These are phyloP conservation scores for Syncephalastrum monosporum DNA, from an alignment of 371 early-diverging fungal species.

Conservation along the genomic window DNA sequence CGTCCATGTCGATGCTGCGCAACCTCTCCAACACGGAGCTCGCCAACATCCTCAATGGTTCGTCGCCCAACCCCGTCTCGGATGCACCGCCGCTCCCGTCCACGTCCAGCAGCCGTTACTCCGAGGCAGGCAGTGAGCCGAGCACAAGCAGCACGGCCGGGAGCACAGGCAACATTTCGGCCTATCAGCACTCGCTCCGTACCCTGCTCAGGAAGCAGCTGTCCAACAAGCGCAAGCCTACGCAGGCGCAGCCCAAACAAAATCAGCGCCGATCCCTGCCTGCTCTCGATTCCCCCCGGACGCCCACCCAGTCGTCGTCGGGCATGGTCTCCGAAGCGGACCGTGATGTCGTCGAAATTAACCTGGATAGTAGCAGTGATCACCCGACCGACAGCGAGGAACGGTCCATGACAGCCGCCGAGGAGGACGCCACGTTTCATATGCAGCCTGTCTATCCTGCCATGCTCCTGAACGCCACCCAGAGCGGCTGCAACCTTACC, in stretches of 20 bases:
- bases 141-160: conserved; percentile 5
- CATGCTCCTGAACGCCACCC: conserved; percentile 15
- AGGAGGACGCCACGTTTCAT: conserved; percentile 3
- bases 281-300: neutral
- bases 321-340: conserved; percentile 17
- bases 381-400: neutral
- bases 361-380: conserved; percentile 15
- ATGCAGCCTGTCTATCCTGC: conserved; percentile 24
- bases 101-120: neutral
- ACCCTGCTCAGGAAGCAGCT: conserved; percentile 20
- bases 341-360: conserved; percentile 28
- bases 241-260: conserved; percentile 3
- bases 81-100: conserved; percentile 16
- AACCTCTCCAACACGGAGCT: conserved; percentile 27
- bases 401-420: neutral
- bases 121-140: neutral
- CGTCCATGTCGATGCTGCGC: conserved; percentile 30
- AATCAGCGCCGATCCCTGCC: too few species aligned
- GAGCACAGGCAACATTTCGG: conserved; percentile 5
- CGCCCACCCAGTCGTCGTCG: neutral
- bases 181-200: conserved; percentile 27
- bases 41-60: conserved; percentile 29
- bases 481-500: conserved; percentile 2
- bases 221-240: conserved; percentile 17
- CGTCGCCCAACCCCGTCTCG: conserved; percentile 24